Conservation (phyloP, 2,329 filamentous ascomycete genomes). For the Thelonectria rubi region DNA sequence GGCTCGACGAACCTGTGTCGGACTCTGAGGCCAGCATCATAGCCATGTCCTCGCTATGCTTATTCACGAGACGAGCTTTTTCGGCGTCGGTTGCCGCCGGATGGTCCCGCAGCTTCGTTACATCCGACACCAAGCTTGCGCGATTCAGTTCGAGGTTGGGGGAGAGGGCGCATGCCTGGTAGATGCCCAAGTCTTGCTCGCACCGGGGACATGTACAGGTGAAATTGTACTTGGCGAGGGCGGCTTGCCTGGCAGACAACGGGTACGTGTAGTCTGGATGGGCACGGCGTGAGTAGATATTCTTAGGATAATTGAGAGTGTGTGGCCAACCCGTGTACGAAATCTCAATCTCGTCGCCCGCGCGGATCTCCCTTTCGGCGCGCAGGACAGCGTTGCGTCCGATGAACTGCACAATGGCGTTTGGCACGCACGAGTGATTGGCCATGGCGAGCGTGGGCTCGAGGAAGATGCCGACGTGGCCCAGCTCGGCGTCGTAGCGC, state of each 20-base stretch:
- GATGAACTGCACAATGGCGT: slow-evolving; percentile 65
- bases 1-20: slow-evolving; percentile 30
- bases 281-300: background rate
- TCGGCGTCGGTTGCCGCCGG: slow-evolving; percentile 35
- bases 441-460: slow-evolving; percentile 65
- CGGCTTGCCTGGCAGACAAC: slow-evolving; percentile 52
- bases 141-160: slow-evolving; percentile 55
- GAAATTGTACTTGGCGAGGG: slow-evolving; percentile 62
- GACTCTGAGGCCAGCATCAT: slow-evolving; percentile 39
- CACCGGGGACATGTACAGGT: slow-evolving; percentile 61
- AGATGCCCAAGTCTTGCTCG: slow-evolving; percentile 60
- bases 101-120: slow-evolving; percentile 43
- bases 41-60: slow-evolving; percentile 41
- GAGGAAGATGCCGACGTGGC: slow-evolving; percentile 63
- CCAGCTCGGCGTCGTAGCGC: slow-evolving; percentile 61
- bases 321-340: slow-evolving; percentile 65
- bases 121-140: slow-evolving; percentile 55
- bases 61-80: slow-evolving; percentile 31
- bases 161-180: slow-evolving; percentile 58
- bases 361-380: slow-evolving; percentile 58
- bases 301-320: background rate
- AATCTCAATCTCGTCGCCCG: slow-evolving; percentile 67
- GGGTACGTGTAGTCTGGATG: slow-evolving; percentile 58
- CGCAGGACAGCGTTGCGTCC: slow-evolving; percentile 61
- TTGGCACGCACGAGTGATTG: slow-evolving; percentile 71